Evolutionary conservation across 805 yeast species (phyloP), one percentile per base, ranked within the genome.

Genomic region (Yarrowia divulgata): DNA sequence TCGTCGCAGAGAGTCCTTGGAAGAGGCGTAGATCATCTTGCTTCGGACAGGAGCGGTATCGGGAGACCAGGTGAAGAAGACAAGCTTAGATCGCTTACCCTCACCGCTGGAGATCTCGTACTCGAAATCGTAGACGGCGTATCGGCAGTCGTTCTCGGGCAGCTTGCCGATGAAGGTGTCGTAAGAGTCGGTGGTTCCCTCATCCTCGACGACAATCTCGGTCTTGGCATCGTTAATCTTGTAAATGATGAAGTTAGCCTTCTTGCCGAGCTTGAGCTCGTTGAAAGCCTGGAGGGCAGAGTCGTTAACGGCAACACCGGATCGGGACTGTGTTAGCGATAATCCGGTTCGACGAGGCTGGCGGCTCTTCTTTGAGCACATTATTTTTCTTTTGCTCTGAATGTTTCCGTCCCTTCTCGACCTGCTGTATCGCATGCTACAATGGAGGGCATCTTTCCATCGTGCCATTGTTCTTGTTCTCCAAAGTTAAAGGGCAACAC

Each of bases 21-120:
- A 93, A n/a, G 97, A 88, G 60, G 99, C 98, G 84, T 93, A 94
- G 72, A 94, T 90, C 99, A 95, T 95, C 90, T 95, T 95, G 75
- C 75, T 81, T 85, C 96, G 90, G 77, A 95, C 88, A 72, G 95
- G 92, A 69, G 98, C 97, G 72, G 97, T 91, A 79, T 95, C 99
- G 77, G 99, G 99, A 72, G 98, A 88, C 99, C 99, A 95, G 74
- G 95, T 90, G 84, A 78, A 86, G 79, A 88, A 88, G 71, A 87
- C 85, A 74, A 88, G 85, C 85, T 88, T 88, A 77, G 85, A 82
- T 79, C 97, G 90, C 86, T 92, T 93, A 79, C 99, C 99, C 82
- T 94, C 98, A 75, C 92, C 93, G 67, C 86, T 87, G 73, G 90
- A 87, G 71, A 91, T 83, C 81, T 93, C 97, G 82, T 93, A 95